Conservation (phyloP, 768 basidiomycete genomes). For the Scleroderma bovista region DNA sequence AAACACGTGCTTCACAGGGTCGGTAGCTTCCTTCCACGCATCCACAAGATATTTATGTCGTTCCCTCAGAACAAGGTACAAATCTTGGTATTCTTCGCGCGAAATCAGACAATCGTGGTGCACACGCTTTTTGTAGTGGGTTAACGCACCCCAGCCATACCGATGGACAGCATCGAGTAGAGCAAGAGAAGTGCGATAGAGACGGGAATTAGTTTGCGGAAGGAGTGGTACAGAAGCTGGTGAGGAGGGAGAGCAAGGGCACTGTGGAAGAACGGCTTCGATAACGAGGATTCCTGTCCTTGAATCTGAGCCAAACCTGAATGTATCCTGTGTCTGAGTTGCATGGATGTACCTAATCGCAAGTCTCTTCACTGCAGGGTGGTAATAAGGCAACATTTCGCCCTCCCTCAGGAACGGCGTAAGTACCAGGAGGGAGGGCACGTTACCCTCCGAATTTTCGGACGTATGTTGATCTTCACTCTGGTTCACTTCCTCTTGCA, state of each 20-base stretch:
- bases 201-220: slow-evolving; percentile 47
- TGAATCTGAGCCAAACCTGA: not conserved
- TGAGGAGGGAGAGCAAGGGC: not conserved
- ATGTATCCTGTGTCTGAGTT: slow-evolving; percentile 6
- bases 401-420: slow-evolving; percentile 50
- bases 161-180: slow-evolving; percentile 80
- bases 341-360: slow-evolving; percentile 66
- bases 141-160: slow-evolving; percentile 83
- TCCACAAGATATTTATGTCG: slow-evolving; percentile 71
- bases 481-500: not conserved
- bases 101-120: slow-evolving; percentile 75
- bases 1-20: slow-evolving; percentile 86
- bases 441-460: slow-evolving; percentile 14
- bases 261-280: slow-evolving; percentile 31
- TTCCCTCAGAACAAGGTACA: slow-evolving; percentile 84
- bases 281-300: slow-evolving; percentile 18
- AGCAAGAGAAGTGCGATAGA: slow-evolving; percentile 76
- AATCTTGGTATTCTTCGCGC: slow-evolving; percentile 79
- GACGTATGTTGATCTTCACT: slow-evolving; percentile 3
- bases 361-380: slow-evolving; percentile 75
- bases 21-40: slow-evolving; percentile 77
- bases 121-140: slow-evolving; percentile 83
- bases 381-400: slow-evolving; percentile 75
- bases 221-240: slow-evolving; percentile 55
- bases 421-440: slow-evolving; percentile 43